Evolutionary conservation across 1,284 basidiomycete species (phyloP).

Genomic region (Trametes hirsuta): DNA sequence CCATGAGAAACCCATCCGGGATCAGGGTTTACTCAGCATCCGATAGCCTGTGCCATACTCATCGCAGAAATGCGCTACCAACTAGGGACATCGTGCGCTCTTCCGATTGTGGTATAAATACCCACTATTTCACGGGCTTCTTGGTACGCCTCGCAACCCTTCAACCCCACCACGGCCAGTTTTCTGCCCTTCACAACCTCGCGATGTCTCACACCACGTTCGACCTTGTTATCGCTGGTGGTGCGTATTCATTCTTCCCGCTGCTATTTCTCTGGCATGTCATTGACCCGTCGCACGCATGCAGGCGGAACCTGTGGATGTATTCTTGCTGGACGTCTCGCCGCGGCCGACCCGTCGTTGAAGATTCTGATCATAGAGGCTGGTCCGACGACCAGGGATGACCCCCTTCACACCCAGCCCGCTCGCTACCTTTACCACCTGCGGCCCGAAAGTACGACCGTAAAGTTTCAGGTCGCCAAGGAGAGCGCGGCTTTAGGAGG

Average conservation of each 20-base stretch:
- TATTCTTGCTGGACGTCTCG: constrained; percentile 50
- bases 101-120: background rate
- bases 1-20: no score
- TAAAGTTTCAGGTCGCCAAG: constrained; percentile 46
- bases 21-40: no score
- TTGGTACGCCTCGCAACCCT: background rate
- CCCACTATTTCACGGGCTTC: background rate
- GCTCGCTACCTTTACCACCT: constrained; percentile 48
- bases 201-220: constrained; percentile 10
- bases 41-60: no score
- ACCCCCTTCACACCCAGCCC: constrained; percentile 53
- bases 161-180: background rate
- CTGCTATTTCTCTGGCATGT: background rate
- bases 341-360: constrained; percentile 46
- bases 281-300: background rate
- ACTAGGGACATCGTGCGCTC: no score
- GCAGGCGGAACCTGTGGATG: constrained; percentile 52
- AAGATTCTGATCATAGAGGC: constrained; percentile 50
- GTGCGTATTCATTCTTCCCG: background rate
- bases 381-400: constrained; percentile 47
- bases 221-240: constrained; percentile 22
- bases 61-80: no score
- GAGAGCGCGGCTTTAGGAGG: constrained; percentile 48
- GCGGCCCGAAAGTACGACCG: constrained; percentile 40
- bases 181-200: background rate